A percentile compares a stretch with the other conserved stretches of the same genome.
Conservation (phyloP, 805 yeast genomes). For the Candida pseudofarinosa region DNA sequence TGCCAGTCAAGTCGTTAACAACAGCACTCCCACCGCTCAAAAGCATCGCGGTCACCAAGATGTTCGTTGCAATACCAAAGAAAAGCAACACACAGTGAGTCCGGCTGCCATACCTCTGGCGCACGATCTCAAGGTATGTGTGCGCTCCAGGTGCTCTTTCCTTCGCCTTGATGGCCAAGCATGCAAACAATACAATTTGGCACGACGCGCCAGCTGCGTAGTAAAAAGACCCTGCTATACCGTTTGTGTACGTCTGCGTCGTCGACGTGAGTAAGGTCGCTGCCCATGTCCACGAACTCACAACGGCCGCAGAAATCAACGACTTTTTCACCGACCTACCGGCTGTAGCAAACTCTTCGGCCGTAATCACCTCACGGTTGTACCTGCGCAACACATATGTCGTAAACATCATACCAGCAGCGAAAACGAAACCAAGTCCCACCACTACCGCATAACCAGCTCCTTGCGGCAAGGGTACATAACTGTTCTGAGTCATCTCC, state of each 20-base stretch:
- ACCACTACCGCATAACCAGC: constrained; percentile 87
- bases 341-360: constrained; percentile 92
- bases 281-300: constrained; percentile 82
- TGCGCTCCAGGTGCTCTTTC: constrained; percentile 89
- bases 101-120: constrained; percentile 71
- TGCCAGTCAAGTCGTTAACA: constrained; percentile 73
- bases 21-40: constrained; percentile 89
- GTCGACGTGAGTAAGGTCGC: constrained; percentile 45
- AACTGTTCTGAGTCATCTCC: constrained; percentile 2
- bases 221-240: constrained; percentile 75
- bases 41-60: constrained; percentile 88
- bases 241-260: constrained; percentile 70
- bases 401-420: constrained; percentile 72
- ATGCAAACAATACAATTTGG: constrained; percentile 82
- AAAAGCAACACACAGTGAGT: constrained; percentile 70
- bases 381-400: constrained; percentile 71
- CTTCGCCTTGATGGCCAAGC: constrained; percentile 83
- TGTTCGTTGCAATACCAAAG: constrained; percentile 84
- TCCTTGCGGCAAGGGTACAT: constrained; percentile 56
- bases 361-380: constrained; percentile 81
- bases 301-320: constrained; percentile 84
- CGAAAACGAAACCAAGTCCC: constrained; percentile 81
- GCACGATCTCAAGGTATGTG: constrained; percentile 82
- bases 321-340: constrained; percentile 86
- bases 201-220: constrained; percentile 92